A percentile compares a stretch with the other conserved stretches of the same genome.
phyloP scores from a whole-genome alignment of 352 stramenopile genomes.

The Pythium pyrilobum region DNA sequence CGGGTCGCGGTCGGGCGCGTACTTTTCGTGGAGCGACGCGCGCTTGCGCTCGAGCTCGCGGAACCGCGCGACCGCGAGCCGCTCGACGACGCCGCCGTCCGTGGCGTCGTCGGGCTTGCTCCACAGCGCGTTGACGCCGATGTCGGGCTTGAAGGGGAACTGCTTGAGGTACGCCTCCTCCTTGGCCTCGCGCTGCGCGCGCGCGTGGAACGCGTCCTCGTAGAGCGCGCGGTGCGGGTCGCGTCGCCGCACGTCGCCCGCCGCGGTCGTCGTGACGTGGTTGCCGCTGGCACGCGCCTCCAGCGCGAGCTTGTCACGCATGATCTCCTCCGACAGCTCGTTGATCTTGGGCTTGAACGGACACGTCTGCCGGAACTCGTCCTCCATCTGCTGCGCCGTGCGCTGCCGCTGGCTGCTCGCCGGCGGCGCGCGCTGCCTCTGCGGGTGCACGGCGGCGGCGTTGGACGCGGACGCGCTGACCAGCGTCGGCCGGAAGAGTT shows the following conservation, averaged over 20 bases:
- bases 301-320: constrained; percentile 58
- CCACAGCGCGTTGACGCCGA: constrained; percentile 71
- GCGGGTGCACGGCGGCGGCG: constrained; percentile 20
- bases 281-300: constrained; percentile 18
- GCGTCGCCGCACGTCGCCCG: constrained; percentile 27
- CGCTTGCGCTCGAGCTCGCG: constrained; percentile 61
- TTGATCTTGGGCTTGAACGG: constrained; percentile 77
- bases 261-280: constrained; percentile 9
- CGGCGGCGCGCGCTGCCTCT: constrained; percentile 23
- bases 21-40: constrained; percentile 50
- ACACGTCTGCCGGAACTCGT: constrained; percentile 58
- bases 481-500: constrained; percentile 68
- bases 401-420: constrained; percentile 34
- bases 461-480: constrained; percentile 28
- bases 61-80: constrained; percentile 63
- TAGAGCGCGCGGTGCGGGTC: constrained; percentile 65
- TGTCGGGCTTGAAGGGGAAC: constrained; percentile 76
- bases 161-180: constrained; percentile 56
- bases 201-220: constrained; percentile 55
- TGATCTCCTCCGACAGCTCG: constrained; percentile 58
- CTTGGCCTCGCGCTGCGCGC: constrained; percentile 31
- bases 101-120: constrained; percentile 17
- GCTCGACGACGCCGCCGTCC: constrained; percentile 54
- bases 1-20: constrained; percentile 54
- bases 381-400: constrained; percentile 50